Base-by-base conservation (phyloP, 805 yeast genomes). In the Saturnispora dispora region DNA sequence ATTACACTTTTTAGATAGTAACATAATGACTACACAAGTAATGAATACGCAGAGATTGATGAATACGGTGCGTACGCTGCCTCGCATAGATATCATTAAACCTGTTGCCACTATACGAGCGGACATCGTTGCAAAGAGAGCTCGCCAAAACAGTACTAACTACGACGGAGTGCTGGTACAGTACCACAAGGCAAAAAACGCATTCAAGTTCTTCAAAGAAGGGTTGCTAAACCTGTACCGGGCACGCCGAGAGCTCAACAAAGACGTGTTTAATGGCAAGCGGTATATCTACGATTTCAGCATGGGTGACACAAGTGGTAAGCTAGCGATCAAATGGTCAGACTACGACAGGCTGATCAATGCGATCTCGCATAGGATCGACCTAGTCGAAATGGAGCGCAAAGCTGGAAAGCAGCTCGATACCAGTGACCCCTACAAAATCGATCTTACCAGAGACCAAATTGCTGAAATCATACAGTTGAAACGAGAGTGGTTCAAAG, bases 161-260 rank as follows among this genome's bases (percentile, higher is more conserved):
- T 46, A 41, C 47, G 55, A 54, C 36, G 43, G 40, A 1, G 18
- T 52, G 4, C 48, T 53, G 8, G 43, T 55, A 2, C 48, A 49
- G 33, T 65, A 61, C 46, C 54, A 60, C 28, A 49, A 56, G 22
- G 52, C 55, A 27, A 61, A 58, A 23, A 54, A 50, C 35, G 63
- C 63, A 33, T 52, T 82, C 40, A 62, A 62, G 5, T 81, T 82
- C 61, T 84, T 83, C 66, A 75, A 76, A 53, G 62, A 67, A 2
- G 90, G 91, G 1, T 70, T 83, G 2, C 63, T 67, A 20, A 77
- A 76, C 55, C 76, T 82, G 0, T 81, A 83, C 79, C 54, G 63
- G 1, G 79, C 79, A 53, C 58, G 68, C 28, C 62, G 60, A 23
- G 51, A 56, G 1, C 60, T 72, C 2, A 60, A 59, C 6, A 50